Evolutionary conservation across 73 alveolate species (phyloP), one percentile per base, ranked within the genome.

Genomic region (Stentor roeselii): DNA sequence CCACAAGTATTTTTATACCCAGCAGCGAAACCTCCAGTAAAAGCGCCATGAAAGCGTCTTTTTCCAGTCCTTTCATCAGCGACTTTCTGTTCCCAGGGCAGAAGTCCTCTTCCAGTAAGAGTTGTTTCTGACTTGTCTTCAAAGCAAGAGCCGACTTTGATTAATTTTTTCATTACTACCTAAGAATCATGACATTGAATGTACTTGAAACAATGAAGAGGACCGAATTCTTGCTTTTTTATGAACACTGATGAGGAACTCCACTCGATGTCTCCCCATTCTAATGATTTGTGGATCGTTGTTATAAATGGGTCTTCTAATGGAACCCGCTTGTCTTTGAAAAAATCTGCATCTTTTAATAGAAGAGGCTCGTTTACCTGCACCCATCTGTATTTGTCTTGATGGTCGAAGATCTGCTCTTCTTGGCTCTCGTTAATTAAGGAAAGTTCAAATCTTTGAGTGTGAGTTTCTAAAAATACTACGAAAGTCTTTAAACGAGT

Each of bases 241-340:
- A 92, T 85, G 80, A 82, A 88, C 59, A 93, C 82, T 31, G 95
- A 78, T 37, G 76, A 88, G 85, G 90, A 96, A 27, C 97, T 95
- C 99, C 99, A 95, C 6, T 82, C 77, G 11, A 95, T 87, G 42
- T 95, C 97, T 67, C 86, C 87, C 99, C 99, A 95, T 75, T 95
- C 96, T 31, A 95, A 85, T 84, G 84, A 86, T 58, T 84, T 85
- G 75, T 75, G 87, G 30, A 95, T 85, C 36, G 82, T 88, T 6
- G 86, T 83, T 59, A 89, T 39, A 77, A 89, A 84, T 59, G 88
- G 86, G 67, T 90, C 94, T 36, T 89, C 94, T 36, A 93, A 87
- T 36, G 98, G 98, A 27, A 90, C 89, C 42, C 75, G 84, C 41
- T 88, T 60, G n/a, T 78, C 90, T 37, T 78, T 50, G 15, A 39